Percentiles rank a stretch among this genome's conserved stretches.
These are phyloP conservation scores for Teratosphaeriaceae sp. DNA, from an alignment of 2,329 filamentous ascomycete genomes.

Conservation along the genomic window DNA sequence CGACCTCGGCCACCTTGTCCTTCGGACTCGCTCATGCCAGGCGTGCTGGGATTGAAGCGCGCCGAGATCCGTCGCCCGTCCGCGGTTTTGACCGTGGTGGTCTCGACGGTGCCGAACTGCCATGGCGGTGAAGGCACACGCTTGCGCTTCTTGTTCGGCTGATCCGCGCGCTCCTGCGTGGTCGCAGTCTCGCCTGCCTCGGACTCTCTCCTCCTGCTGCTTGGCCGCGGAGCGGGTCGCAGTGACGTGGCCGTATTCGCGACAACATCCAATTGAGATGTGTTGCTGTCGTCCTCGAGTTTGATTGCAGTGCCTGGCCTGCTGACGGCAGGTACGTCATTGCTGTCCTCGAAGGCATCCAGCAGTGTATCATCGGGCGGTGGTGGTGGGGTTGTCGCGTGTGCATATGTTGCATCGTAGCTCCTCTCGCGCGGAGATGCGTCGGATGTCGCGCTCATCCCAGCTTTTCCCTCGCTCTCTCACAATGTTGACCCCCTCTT, in stretches of 20 bases:
- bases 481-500: constrained; percentile 11
- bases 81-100: constrained; percentile 24
- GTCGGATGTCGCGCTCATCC: constrained; percentile 11
- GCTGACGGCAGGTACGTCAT: not conserved
- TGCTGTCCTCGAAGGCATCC: not conserved
- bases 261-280: constrained; percentile 1
- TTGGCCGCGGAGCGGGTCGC: constrained; percentile 21
- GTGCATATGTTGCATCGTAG: no score
- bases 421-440: no score
- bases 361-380: no score
- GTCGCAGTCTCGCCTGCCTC: constrained; percentile 12
- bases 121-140: constrained; percentile 26
- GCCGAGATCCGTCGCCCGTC: constrained; percentile 29
- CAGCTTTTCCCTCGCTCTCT: constrained; percentile 1
- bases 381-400: no score
- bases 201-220: constrained; percentile 23
- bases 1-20: constrained; percentile 10
- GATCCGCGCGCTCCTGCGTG: constrained; percentile 7
- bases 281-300: not conserved
- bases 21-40: constrained; percentile 19
- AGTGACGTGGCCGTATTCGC: constrained; percentile 14
- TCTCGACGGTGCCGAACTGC: constrained; percentile 25
- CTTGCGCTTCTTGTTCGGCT: constrained; percentile 55
- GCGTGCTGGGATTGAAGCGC: constrained; percentile 21
- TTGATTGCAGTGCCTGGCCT: no score